These are phyloP conservation scores for Cajanus cajan DNA, from an alignment of 306 rosid species.

Conservation along the genomic window DNA sequence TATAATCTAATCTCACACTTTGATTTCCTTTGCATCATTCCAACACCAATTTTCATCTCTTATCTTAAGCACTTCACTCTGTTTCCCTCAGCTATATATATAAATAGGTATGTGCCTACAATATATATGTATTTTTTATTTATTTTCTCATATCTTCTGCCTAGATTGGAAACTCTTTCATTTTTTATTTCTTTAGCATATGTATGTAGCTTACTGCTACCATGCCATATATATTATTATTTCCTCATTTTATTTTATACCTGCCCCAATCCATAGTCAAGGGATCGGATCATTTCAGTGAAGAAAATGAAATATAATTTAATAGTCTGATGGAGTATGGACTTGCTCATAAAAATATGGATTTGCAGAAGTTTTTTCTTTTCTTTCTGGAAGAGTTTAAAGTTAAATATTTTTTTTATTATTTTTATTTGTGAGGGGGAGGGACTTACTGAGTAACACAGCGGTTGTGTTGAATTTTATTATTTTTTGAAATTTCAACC, in stretches of 20 bases:
- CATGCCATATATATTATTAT: background rate
- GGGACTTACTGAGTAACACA: background rate
- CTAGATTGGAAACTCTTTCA: background rate
- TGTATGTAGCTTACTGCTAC: background rate
- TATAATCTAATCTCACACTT: background rate
- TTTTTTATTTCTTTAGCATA: background rate
- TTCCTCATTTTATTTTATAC: background rate
- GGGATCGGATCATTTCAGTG: background rate
- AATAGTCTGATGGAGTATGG: background rate
- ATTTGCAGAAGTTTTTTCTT: background rate
- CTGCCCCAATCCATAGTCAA: background rate
- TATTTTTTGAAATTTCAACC: background rate
- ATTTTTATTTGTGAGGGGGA: background rate
- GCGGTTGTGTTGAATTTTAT: background rate
- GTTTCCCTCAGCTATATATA: background rate
- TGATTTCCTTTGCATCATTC: background rate
- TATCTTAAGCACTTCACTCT: background rate
- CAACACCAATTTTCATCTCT: background rate
- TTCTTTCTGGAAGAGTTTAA: background rate
- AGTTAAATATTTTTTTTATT: background rate
- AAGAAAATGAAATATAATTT: background rate
- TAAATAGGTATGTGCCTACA: slow-evolving; percentile 4
- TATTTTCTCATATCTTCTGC: too few relatives aligned
- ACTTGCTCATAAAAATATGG: background rate
- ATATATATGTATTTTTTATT: background rate